Base-by-base conservation (phyloP, 2,329 filamentous ascomycete species). In the Albifimbria verrucaria region DNA sequence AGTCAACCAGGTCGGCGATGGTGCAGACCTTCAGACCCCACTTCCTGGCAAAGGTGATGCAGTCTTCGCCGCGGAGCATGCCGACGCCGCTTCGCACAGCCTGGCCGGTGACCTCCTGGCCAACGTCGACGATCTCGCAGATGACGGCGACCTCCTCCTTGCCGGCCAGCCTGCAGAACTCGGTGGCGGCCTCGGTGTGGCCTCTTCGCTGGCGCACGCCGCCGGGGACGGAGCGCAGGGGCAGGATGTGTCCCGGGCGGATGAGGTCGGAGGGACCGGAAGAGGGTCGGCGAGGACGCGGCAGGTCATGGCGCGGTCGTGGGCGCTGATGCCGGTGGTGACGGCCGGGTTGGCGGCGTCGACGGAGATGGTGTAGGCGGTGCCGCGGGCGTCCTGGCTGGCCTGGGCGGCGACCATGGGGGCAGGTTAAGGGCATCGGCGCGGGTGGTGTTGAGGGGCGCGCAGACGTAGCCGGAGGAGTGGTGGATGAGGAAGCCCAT, bases 401-500 rank as follows among this genome's bases (percentile, higher is more conserved):
- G 73, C 61, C 57, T 72, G 59, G 12, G 32, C 12, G 12, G 32
- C 12, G 22, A 97, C 91, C 94, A 99, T 99, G 71, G 90, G 92
- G 1, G 92, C 32, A 99, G 87, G 55, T 81, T 79, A 62, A 97
- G 87, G 53, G 78, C 73, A 51, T 80, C 77, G 68, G 90, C 87
- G 65, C 89, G 86, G 42, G 81, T 71, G 48, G 88, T 80, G 49
- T 84, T 79, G 56, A 97, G 80, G 17, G 94, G 93, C 0, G 89
- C 89, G 83, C 94, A 97, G 75, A 99, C 87, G 67, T 93, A 85
- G 68, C 94, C 94, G 3, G 90, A 91, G 39, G 89, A 89, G 78
- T 96, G 85, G 65, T 92, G 90, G 71, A 99, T 84, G 82, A 99
- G 87, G 78, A 97, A 99, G 64, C 92, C 90, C 86, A 96, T 95